These are phyloP conservation scores for Tuber indicum DNA, from an alignment of 495 filamentous ascomycete species.

Conservation along the genomic window DNA sequence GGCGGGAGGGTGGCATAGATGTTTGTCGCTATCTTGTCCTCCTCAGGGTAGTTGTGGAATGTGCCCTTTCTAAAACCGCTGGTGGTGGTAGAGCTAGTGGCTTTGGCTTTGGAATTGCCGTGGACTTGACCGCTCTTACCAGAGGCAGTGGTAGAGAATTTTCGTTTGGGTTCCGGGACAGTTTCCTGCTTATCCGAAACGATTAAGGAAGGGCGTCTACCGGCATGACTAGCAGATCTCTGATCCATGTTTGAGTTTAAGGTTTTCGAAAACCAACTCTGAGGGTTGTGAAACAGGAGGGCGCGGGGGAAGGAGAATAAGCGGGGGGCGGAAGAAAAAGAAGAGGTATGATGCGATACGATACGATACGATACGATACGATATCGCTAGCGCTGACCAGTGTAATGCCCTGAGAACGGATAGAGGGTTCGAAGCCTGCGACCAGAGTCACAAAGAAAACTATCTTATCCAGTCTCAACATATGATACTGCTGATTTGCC, in stretches of 20 bases:
- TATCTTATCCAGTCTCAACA: no score
- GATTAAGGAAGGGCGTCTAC: neutral
- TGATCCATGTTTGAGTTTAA: neutral
- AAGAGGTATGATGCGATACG: neutral
- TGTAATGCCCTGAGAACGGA: neutral
- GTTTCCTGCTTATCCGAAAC: neutral
- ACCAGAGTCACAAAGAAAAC: neutral
- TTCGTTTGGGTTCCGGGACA: neutral
- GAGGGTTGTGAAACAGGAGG: neutral
- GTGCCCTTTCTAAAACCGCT: neutral
- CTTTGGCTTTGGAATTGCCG: neutral
- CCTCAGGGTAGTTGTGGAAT: neutral
- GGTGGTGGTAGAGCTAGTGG: neutral
- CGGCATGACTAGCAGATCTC: neutral
- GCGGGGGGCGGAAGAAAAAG: neutral
- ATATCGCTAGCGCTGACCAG: neutral
- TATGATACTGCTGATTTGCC: neutral
- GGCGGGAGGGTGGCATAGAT: neutral
- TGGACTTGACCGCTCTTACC: neutral
- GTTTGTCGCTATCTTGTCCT: neutral
- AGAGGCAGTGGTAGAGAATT: neutral
- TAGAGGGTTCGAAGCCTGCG: neutral
- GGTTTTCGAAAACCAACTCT: neutral
- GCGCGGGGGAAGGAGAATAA: neutral
- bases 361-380: neutral